Percentiles rank a stretch among this genome's conserved stretches.
These are phyloP conservation scores for Fraxinus angustifolia DNA, from an alignment of 305 asterid species.

Conservation along the genomic window DNA sequence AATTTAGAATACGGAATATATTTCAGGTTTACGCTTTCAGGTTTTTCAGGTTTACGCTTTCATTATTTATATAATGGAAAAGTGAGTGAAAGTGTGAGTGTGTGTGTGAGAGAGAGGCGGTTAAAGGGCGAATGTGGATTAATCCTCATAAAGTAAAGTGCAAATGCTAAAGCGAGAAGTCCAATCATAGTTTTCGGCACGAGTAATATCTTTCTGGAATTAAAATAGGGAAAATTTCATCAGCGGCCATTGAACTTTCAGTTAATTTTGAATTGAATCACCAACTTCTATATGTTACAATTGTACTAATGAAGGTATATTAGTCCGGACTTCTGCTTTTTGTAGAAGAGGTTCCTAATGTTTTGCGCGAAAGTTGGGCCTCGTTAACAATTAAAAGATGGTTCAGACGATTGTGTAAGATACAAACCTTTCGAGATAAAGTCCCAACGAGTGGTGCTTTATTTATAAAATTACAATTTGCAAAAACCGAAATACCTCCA, in stretches of 20 bases:
- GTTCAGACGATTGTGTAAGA: too few species aligned
- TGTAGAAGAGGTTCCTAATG: not conserved
- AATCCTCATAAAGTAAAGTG: not conserved
- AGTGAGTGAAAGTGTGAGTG: not conserved
- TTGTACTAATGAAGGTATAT: not conserved
- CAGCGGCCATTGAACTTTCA: not conserved
- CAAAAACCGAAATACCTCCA: too few species aligned
- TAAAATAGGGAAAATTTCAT: not conserved
- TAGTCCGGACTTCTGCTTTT: not conserved
- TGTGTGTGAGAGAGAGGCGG: not conserved
- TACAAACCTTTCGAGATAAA: too few species aligned
- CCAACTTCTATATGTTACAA: not conserved
- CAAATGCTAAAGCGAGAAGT: not conserved
- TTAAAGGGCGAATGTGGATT: not conserved
- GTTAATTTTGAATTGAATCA: not conserved
- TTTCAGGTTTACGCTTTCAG: not conserved
- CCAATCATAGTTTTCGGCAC: not conserved
- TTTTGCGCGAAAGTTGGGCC: too few species aligned
- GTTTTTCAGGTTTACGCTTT: not conserved
- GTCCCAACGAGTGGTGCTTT: too few species aligned
- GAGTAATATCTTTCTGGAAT: not conserved
- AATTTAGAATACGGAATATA: not conserved
- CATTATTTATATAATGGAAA: not conserved
- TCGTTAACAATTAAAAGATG: too few species aligned
- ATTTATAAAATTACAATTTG: too few species aligned